Base-by-base conservation (phyloP, 176 grass and related monocot species). In the Ananas comosus region DNA sequence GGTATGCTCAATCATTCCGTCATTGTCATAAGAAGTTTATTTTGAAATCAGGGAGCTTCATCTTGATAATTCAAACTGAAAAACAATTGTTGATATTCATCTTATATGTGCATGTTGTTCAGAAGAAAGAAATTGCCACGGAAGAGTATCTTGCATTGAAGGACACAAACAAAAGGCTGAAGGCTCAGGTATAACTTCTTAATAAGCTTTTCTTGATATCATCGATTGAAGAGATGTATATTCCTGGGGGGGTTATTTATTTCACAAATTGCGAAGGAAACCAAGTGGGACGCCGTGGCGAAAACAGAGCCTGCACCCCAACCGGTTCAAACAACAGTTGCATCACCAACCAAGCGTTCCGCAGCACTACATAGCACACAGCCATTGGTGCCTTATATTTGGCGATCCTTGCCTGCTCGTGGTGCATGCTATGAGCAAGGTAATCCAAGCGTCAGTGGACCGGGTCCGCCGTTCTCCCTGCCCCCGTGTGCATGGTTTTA, bases 91-190 rank as follows among this genome's bases (percentile, higher is more conserved):
- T 63, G 68, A 67, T 18, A 2, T 63, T 70, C 70, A 50, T 12
- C n/a, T 51, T 14, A 17, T 63, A 47, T 48, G 65, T 64, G 57
- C 24, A 56, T 64, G 42, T 3, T 76, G 70, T 73, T 42, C 19
- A 99, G 94, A 87, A 93, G 80, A 99, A 88, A 75, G 94, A 86
- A 66, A 52, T 72, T 77, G 90, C 73, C 66, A 72, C 80, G 75
- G 69, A 93, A 80, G 82, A 99, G 69, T 88, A 82, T 54, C 69
- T 91, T 10, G 80, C 87, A 4, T 78, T 99, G 65, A 91, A 82
- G 79, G 86, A 93, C 58, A 79, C 65, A 13, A 99, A 99, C 73
- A 79, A 77, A 66, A 82, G 78, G 74, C 82, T 99, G 14, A 93
- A 99, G 74, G 75, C 91, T 72, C 94, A 99, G 90, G 94, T 86